Base-by-base conservation (phyloP, 2,329 filamentous ascomycete genomes). In the Nigrograna mackinnonii region DNA sequence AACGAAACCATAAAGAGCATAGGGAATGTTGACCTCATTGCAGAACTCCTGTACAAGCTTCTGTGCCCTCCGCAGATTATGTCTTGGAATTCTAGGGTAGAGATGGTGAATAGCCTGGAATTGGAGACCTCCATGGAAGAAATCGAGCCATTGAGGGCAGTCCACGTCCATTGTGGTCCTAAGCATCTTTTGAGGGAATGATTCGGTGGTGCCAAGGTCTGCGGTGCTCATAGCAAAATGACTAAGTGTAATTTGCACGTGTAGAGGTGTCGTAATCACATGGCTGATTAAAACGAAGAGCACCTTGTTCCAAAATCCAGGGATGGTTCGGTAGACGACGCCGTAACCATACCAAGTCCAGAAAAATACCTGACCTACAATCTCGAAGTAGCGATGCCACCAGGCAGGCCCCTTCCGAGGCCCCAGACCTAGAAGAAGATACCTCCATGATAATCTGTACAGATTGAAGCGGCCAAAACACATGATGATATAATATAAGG, bases 151-250 rank as follows among this genome's bases (percentile, higher is more conserved):
- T 18, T 75, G 70, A 0, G 85, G 85, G 65, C 85, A 88, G 55
- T 86, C 83, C 35, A 89, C 80, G 55, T 89, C 85, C 84, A 88
- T 86, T 19, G 84, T 87, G 3, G 85, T 88, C 33, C 85, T 77
- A 26, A 88, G 70, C 75, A 86, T 84, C 56, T 82, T 82, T 69
- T 87, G 83, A 0, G 84, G 74, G 58, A 87, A 88, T 1, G 82
- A 85, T 60, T 88, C 85, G 41, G 74, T 71, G 35, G 80, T 76
- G 45, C 83, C 83, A 2, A 86, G 73, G 48, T 87, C 82, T 0
- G 79, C 70, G 2, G 82, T 86, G 18, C 80, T 82, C 84, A 87
- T 89, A 46, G 81, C 85, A 74, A 85, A 88, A 67, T 89, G 85
- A 1, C 80, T 84, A 6, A 88, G 78, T 0, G 84, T 87, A 62